Evolutionary conservation across 768 basidiomycete species (phyloP).

Genomic region (Rhizopogon salebrosus): DNA sequence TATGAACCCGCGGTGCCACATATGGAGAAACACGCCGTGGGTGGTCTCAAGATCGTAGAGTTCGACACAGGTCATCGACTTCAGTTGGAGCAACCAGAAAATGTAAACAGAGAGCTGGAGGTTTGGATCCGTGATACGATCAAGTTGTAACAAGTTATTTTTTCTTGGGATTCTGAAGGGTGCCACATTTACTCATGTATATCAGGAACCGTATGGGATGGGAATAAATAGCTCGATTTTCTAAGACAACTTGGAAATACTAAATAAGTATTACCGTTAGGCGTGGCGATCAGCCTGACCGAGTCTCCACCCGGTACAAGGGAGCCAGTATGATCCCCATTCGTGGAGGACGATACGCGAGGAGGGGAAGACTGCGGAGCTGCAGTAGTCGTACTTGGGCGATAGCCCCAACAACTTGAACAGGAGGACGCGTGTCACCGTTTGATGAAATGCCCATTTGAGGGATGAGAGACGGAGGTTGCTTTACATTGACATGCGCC

Average conservation of each 20-base stretch:
- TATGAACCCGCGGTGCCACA: constrained; percentile 16
- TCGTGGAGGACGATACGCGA: constrained; percentile 22
- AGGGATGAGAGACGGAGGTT: constrained; percentile 42
- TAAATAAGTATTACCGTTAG: no score
- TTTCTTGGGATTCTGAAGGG: no score
- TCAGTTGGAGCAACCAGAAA: constrained; percentile 27
- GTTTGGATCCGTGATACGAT: constrained; percentile 23
- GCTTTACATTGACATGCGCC: constrained; percentile 59
- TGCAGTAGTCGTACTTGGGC: constrained; percentile 21
- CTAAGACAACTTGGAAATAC: no score
- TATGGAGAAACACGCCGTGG: constrained; percentile 23
- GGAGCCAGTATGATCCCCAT: constrained; percentile 31
- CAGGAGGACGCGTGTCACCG: constrained; percentile 48
- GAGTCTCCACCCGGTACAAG: constrained; percentile 40
- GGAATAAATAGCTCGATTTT: no score
- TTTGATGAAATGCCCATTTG: constrained; percentile 62
- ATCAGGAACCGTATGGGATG: no score
- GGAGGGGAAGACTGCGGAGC: constrained; percentile 31
- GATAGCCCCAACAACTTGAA: constrained; percentile 29
- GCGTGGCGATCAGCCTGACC: constrained; percentile 11
- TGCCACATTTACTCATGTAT: no score
- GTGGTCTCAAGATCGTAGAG: constrained; percentile 23
- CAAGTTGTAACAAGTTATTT: constrained; percentile 7
- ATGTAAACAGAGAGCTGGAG: constrained; percentile 30
- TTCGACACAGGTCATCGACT: constrained; percentile 36